Evolutionary conservation across 768 basidiomycete genomes (phyloP).

Genomic region (Phaffia australis): DNA sequence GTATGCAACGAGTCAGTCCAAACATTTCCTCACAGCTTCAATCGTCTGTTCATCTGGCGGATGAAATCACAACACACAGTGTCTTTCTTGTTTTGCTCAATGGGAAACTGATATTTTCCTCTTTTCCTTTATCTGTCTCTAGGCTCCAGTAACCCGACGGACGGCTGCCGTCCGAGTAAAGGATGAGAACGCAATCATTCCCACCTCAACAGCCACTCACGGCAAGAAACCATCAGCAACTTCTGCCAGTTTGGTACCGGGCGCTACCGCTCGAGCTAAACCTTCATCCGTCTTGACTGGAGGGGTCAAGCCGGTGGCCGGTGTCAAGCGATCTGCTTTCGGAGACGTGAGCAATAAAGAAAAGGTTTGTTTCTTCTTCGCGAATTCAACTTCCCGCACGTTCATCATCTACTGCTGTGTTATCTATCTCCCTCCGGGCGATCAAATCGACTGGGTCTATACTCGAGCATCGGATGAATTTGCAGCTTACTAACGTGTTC

Average conservation of each 20-base stretch:
- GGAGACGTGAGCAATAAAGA: constrained; percentile 69
- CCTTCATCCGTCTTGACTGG: constrained; percentile 40
- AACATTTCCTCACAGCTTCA: too few species aligned
- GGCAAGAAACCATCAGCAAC: constrained; percentile 31
- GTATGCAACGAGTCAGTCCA: constrained; percentile 9
- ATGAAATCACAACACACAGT: too few species aligned
- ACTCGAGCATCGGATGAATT: constrained; percentile 8
- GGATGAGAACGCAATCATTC: constrained; percentile 35
- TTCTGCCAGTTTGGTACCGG: constrained; percentile 29
- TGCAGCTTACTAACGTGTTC: not conserved
- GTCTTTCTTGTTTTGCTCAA: too few species aligned
- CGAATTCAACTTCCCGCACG: constrained; percentile 32
- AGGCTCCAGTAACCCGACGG: constrained; percentile 30
- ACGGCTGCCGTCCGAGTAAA: constrained; percentile 27
- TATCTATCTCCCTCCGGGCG: constrained; percentile 1
- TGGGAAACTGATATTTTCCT: not conserved
- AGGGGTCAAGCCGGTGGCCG: constrained; percentile 45
- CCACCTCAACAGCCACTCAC: constrained; percentile 27
- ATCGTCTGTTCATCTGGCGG: not conserved
- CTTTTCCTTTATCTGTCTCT: not conserved
- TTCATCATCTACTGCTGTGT: constrained; percentile 1
- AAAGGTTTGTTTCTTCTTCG: constrained; percentile 46
- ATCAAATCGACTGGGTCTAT: constrained; percentile 11
- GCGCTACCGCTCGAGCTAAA: not conserved
- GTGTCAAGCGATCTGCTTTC: constrained; percentile 57